Evolutionary conservation across 331 rosid genomes (phyloP).

Genomic region (Telfairia occidentalis): DNA sequence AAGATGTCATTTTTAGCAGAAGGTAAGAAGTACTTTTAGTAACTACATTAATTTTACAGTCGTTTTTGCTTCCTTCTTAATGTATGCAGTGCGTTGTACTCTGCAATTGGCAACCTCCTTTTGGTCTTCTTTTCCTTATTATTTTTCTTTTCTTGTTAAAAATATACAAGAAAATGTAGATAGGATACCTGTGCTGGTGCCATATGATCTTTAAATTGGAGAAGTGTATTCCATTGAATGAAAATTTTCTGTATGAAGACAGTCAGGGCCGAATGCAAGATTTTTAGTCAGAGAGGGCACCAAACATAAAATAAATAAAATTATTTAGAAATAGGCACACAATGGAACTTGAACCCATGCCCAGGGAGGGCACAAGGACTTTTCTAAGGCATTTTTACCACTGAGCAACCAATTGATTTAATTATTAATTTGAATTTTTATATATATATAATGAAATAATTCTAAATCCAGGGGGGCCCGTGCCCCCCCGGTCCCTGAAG

Average conservation of each 20-base stretch:
- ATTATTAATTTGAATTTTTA: too few relatives aligned
- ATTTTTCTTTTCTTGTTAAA: not conserved
- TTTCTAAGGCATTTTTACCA: too few relatives aligned
- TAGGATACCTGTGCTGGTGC: not conserved
- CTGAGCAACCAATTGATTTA: too few relatives aligned
- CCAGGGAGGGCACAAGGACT: too few relatives aligned
- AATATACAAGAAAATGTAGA: not conserved
- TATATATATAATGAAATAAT: too few relatives aligned
- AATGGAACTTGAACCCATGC: too few relatives aligned
- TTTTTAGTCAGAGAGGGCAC: too few relatives aligned
- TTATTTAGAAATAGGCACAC: too few relatives aligned
- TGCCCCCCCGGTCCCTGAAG: too few relatives aligned
- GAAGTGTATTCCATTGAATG: not conserved
- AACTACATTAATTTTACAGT: not conserved
- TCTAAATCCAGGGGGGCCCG: too few relatives aligned
- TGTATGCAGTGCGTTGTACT: not conserved
- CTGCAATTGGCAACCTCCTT: not conserved
- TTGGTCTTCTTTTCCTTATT: not conserved
- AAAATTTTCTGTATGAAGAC: not conserved
- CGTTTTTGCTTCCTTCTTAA: not conserved
- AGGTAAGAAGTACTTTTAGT: slow-evolving; percentile 32
- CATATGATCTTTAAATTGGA: not conserved
- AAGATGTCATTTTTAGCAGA: slow-evolving; percentile 58
- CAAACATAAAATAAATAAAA: too few relatives aligned
- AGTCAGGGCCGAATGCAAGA: too few relatives aligned